These are phyloP conservation scores for Sporobolus alterniflorus DNA, from an alignment of 202 grass and related monocot genomes.

Conservation along the genomic window DNA sequence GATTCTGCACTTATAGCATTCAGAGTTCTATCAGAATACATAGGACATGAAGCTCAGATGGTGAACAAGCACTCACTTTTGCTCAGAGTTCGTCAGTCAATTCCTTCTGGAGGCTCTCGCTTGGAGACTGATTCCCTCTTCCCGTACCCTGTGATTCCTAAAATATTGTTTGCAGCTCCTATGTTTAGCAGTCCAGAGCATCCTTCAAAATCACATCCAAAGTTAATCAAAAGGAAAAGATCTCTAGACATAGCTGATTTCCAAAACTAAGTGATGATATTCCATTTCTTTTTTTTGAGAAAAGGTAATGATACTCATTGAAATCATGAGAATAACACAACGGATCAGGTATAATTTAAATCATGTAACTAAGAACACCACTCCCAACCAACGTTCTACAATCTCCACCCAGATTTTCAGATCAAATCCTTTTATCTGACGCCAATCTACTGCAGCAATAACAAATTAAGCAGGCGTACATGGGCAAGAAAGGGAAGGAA, in stretches of 20 bases:
- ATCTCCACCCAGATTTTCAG: neutral
- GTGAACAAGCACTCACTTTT: slow-evolving; percentile 47
- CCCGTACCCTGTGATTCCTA: slow-evolving; percentile 94
- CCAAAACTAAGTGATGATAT: neutral
- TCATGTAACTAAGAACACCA: neutral
- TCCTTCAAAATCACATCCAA: too few species aligned
- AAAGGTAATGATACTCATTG: neutral
- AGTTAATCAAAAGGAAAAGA: too few species aligned
- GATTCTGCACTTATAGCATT: neutral
- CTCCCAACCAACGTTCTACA: neutral
- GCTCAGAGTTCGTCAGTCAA: slow-evolving; percentile 90
- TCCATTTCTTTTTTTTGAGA: too few species aligned
- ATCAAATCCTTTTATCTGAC: neutral
- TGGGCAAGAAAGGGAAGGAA: neutral
- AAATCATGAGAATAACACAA: neutral
- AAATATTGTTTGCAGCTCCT: slow-evolving; percentile 29
- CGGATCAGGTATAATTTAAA: neutral
- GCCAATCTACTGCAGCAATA: neutral
- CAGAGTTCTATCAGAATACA: slow-evolving; percentile 11
- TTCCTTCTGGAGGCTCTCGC: slow-evolving; percentile 82
- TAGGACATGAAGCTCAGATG: neutral
- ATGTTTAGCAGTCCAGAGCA: neutral
- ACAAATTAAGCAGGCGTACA: neutral
- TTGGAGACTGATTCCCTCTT: slow-evolving; percentile 71
- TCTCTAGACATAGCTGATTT: too few species aligned